Percentiles rank a stretch among this genome's conserved stretches.
These are phyloP conservation scores for Coniella vitis DNA, from an alignment of 2,329 filamentous ascomycete species.

Conservation along the genomic window DNA sequence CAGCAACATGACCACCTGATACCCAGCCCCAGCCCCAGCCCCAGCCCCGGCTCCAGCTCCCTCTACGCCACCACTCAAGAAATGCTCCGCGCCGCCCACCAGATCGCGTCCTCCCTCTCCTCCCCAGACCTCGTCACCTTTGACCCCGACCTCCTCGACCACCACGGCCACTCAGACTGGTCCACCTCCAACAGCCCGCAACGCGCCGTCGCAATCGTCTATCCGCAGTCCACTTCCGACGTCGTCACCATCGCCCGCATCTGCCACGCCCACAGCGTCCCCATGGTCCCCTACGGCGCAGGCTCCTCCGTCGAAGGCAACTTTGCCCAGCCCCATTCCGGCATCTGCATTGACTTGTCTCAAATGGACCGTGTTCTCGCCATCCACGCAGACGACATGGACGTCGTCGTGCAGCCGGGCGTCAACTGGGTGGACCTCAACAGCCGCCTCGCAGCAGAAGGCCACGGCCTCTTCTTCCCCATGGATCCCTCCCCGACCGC, in stretches of 20 bases:
- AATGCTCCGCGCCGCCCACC: constrained; percentile 43
- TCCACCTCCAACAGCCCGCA: constrained; percentile 59
- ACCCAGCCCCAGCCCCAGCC: too few species aligned
- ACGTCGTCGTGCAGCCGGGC: constrained; percentile 63
- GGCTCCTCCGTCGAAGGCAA: constrained; percentile 68
- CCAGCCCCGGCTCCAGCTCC: background rate
- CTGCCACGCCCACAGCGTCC: constrained; percentile 56
- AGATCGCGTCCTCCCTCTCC: constrained; percentile 33
- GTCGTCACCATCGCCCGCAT: constrained; percentile 56
- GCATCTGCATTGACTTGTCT: constrained; percentile 63
- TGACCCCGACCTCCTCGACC: constrained; percentile 56
- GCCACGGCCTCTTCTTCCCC: constrained; percentile 60
- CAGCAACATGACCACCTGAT: too few species aligned
- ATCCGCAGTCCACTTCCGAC: constrained; percentile 57
- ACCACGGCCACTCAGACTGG: constrained; percentile 66
- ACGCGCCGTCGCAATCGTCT: constrained; percentile 58
- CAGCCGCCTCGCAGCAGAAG: constrained; percentile 48
- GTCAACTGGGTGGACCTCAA: constrained; percentile 65
- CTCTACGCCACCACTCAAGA: constrained; percentile 2
- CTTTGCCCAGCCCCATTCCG: constrained; percentile 59
- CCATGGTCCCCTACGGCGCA: constrained; percentile 57
- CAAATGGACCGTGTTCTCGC: constrained; percentile 60
- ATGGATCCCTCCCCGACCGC: constrained; percentile 61
- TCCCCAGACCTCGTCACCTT: constrained; percentile 51
- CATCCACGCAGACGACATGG: constrained; percentile 62